Base-by-base conservation (phyloP, 257 asterid species). In the Hygrophila difformis region DNA sequence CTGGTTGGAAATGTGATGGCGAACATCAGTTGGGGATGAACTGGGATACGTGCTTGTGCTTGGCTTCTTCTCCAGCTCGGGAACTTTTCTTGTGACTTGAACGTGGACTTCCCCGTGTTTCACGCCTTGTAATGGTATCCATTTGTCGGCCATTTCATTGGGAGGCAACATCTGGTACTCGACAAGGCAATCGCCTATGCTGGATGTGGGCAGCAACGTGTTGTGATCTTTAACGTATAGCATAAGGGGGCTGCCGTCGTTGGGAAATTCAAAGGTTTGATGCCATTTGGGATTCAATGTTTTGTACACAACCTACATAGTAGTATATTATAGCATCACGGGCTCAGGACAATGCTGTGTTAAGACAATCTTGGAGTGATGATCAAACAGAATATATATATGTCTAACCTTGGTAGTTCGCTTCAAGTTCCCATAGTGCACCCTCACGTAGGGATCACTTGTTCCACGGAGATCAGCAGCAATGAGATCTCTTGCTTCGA, bases 381-480 rank as follows among this genome's bases (percentile, higher is more conserved):
- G n/a, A n/a, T n/a, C n/a, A n/a, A n/a, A n/a, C n/a, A n/a, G n/a
- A n/a, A n/a, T n/a, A 12, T 12, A 12, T 20, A 4, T 23, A 12
- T 23, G 23, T 43, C 80, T 52, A 31, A 88, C 97, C 93, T 91
- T 91, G 3, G 94, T 91, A 34, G 69, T 78, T 74, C 78, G 83
- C 79, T 81, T 87, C 79, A 81, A 57, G 77, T 64, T 71, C 12
- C 99, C 99, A 19, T 91, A 91, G 29, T 87, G 87, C 47, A 91
- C 79, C 64, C 84, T 81, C 65, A 91, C 99, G 37, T 66, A 91
- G 40, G 99, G 99, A 70, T 91, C 99, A 51, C 99, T 91, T 6
- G 95, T 91, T 47, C 99, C 99, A 72, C 99, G 72, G 36, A 83
- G 66, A 78, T 91, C 99, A 59, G 99, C 99, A 47, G 85, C 99